Conservation (phyloP, 1,139 yeast species). For the Waltiozyma sp. region DNA sequence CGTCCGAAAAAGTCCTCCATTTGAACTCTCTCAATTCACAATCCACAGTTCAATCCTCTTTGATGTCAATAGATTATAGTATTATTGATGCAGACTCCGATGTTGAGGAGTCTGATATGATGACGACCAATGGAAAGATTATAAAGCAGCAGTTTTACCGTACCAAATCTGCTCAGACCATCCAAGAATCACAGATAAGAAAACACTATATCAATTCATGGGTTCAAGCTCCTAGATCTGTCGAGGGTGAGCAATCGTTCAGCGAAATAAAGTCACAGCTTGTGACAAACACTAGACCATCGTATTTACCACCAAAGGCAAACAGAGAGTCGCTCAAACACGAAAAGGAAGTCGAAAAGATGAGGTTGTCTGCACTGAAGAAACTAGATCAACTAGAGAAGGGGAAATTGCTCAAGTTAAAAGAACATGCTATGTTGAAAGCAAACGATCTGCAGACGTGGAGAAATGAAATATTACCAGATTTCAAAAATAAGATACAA, state of each 20-base stretch:
- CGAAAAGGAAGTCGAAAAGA: constrained; percentile 38
- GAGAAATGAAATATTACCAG: constrained; percentile 31
- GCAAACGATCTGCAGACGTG: constrained; percentile 32
- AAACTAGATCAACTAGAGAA: constrained; percentile 28
- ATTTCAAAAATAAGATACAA: constrained; percentile 26
- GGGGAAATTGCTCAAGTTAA: constrained; percentile 21
- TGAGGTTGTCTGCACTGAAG: constrained; percentile 37
- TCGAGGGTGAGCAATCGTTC: constrained; percentile 12
- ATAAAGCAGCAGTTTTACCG: constrained; percentile 10
- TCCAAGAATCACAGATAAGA: constrained; percentile 31
- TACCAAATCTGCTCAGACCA: constrained; percentile 26
- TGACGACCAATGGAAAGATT: constrained; percentile 6
- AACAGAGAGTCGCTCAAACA: constrained; percentile 44
- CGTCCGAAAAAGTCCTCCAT: constrained; percentile 9
- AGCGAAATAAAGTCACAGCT: constrained; percentile 22
- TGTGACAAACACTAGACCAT: constrained; percentile 46
- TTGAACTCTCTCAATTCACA: constrained; percentile 21
- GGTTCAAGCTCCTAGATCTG: constrained; percentile 12
- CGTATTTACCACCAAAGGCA: constrained; percentile 59
- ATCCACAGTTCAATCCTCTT: constrained; percentile 34
- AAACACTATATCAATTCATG: constrained; percentile 22
- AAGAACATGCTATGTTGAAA: constrained; percentile 21
- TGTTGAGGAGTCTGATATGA: constrained; percentile 4
- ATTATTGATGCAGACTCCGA: constrained; percentile 4
- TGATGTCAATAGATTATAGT: constrained; percentile 7